Evolutionary conservation across 257 asterid species (phyloP).

Genomic region (Nicotiana paniculata): DNA sequence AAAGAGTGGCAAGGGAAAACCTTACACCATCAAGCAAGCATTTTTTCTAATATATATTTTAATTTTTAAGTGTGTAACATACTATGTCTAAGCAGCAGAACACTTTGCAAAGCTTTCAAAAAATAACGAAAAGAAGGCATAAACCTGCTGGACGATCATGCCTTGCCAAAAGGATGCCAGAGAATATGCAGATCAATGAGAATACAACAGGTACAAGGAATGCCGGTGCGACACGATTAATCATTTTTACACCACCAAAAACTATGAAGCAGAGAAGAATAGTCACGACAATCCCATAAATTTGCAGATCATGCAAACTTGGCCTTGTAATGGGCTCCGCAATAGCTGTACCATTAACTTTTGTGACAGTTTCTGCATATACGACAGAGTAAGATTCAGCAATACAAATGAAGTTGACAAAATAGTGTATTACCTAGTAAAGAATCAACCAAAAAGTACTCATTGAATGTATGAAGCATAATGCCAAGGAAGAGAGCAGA

Average conservation of each 20-base stretch:
- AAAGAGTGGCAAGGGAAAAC: not conserved
- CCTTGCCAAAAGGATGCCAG: slow-evolving; percentile 77
- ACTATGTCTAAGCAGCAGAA: not conserved
- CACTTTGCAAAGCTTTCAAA: not conserved
- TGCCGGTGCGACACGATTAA: slow-evolving; percentile 98
- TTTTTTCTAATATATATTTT: not conserved
- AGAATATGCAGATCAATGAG: slow-evolving; percentile 81
- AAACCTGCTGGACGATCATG: slow-evolving; percentile 70
- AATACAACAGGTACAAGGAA: slow-evolving; percentile 85
- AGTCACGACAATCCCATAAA: slow-evolving; percentile 92
- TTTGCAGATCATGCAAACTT: slow-evolving; percentile 91
- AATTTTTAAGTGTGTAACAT: not conserved
- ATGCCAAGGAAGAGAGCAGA: not conserved
- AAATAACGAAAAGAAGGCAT: not conserved
- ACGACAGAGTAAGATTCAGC: not conserved
- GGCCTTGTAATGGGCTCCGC: slow-evolving; percentile 86
- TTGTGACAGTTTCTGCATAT: slow-evolving; percentile 64
- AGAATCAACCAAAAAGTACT: slow-evolving; percentile 13
- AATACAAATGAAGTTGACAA: not conserved
- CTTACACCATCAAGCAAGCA: not conserved
- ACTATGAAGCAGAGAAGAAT: slow-evolving; percentile 93
- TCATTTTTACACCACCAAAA: slow-evolving; percentile 97
- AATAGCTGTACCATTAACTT: slow-evolving; percentile 69
- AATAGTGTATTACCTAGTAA: slow-evolving; percentile 11
- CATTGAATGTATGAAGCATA: not conserved